Conservation (phyloP, 2,329 filamentous ascomycete genomes). For the Colletotrichum camelliae region DNA sequence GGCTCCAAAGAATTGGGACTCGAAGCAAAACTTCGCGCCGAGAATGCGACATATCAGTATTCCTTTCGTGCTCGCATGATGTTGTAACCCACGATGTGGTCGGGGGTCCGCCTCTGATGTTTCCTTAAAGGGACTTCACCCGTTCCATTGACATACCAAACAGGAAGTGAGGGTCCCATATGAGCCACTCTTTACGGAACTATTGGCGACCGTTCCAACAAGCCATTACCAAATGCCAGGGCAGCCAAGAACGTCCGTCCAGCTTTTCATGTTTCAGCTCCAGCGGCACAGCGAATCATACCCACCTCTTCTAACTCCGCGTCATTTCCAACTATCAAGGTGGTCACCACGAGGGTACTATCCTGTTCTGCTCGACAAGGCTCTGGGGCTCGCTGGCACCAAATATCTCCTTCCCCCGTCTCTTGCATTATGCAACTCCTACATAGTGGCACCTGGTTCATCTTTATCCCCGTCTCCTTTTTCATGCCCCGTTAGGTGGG, state of each 20-base stretch:
- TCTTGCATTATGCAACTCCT: not conserved
- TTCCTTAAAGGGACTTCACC: not conserved
- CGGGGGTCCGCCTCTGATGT: not conserved
- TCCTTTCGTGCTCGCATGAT: not conserved
- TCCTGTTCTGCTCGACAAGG: not conserved
- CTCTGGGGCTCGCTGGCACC: not conserved
- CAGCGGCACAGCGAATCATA: not conserved
- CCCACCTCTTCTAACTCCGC: not conserved
- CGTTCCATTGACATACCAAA: not conserved
- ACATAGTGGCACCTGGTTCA: not conserved
- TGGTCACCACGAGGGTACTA: not conserved
- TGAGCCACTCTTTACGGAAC: not conserved
- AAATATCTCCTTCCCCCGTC: not conserved
- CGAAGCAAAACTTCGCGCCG: not conserved
- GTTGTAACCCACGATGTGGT: not conserved
- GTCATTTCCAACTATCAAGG: not conserved
- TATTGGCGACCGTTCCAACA: not conserved
- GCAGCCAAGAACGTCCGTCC: not conserved
- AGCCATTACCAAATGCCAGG: not conserved
- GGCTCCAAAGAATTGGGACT: not conserved
- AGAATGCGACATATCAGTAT: not conserved
- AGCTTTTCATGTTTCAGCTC: constrained; percentile 10
- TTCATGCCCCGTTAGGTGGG: accelerated
- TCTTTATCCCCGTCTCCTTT: not conserved
- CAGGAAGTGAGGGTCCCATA: not conserved